Conservation (phyloP, 495 filamentous ascomycete genomes). For the Tuber calosporum region DNA sequence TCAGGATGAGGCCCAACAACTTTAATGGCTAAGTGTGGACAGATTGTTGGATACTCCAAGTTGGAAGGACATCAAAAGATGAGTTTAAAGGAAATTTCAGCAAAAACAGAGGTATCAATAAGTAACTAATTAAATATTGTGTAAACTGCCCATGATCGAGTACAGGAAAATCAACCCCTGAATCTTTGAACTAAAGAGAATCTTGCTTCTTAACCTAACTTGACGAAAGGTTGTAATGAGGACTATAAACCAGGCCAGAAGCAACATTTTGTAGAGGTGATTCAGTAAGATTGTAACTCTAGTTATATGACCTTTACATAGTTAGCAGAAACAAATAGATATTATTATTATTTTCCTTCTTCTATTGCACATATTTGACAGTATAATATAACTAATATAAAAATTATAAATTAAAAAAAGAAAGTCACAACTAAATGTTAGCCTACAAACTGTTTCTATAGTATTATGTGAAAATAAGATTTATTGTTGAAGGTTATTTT, state of each 20-base stretch:
- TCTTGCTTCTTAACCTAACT: slow-evolving; percentile 13
- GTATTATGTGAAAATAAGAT: not conserved
- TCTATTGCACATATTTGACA: not conserved
- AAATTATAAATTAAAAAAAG: not conserved
- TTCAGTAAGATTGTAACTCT: slow-evolving; percentile 15
- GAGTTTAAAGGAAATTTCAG: slow-evolving; percentile 24
- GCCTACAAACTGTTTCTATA: not conserved
- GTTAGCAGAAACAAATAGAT: slow-evolving; percentile 26
- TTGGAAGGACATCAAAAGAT: slow-evolving; percentile 19
- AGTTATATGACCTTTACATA: slow-evolving; percentile 17
- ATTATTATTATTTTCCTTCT: slow-evolving; percentile 11
- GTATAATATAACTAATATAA: too few relatives aligned
- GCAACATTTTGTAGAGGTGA: slow-evolving; percentile 19
- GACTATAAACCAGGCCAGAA: not conserved
- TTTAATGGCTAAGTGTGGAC: not conserved
- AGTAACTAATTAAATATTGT: slow-evolving; percentile 11
- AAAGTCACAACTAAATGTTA: not conserved
- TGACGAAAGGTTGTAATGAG: slow-evolving; percentile 4
- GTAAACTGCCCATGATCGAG: slow-evolving; percentile 16
- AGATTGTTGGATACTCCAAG: slow-evolving; percentile 23
- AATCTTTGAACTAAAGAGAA: slow-evolving; percentile 22
- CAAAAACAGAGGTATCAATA: not conserved
- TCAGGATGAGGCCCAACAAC: not conserved
- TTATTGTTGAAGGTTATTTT: not conserved
- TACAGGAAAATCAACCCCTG: slow-evolving; percentile 11